Percentiles rank a stretch among this genome's conserved stretches.
Conservation (phyloP, 148 eudicot species). For the Diospyros kaki region DNA sequence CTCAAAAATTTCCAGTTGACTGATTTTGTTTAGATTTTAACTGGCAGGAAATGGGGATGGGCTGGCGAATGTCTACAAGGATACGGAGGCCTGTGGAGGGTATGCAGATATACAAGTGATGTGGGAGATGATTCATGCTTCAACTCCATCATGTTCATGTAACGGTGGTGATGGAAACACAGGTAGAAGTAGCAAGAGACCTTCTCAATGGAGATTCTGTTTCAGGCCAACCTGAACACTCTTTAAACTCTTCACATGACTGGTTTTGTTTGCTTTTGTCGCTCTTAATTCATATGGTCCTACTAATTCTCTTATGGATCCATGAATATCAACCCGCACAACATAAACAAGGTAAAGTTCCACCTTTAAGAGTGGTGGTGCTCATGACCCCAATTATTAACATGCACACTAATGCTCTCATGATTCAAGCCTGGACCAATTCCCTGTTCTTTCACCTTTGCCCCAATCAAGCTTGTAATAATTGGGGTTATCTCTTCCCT, state of each 20-base stretch:
- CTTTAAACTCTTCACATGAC: background rate
- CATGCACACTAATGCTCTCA: too few species aligned
- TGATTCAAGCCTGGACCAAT: too few species aligned
- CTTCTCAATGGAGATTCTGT: conserved; percentile 24
- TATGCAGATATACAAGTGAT: conserved; percentile 63
- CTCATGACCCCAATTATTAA: too few species aligned
- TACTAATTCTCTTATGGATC: too few species aligned
- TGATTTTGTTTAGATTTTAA: background rate
- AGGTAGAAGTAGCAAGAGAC: conserved; percentile 16
- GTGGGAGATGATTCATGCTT: conserved; percentile 73
- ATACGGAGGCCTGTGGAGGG: conserved; percentile 57
- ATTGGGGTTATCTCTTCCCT: too few species aligned
- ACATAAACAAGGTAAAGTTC: too few species aligned
- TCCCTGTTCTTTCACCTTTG: too few species aligned
- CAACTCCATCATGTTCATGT: background rate
- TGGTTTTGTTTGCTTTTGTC: background rate
- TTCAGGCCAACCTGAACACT: conserved; percentile 24
- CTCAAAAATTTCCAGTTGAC: too few species aligned
- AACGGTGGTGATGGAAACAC: background rate
- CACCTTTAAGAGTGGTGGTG: too few species aligned
- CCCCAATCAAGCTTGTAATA: too few species aligned
- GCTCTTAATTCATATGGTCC: background rate
- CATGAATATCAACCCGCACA: too few species aligned
- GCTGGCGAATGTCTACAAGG: conserved; percentile 48
- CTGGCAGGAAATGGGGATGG: conserved; percentile 35